Conservation (phyloP, 441 rosid species). For the Aleurites moluccanus region DNA sequence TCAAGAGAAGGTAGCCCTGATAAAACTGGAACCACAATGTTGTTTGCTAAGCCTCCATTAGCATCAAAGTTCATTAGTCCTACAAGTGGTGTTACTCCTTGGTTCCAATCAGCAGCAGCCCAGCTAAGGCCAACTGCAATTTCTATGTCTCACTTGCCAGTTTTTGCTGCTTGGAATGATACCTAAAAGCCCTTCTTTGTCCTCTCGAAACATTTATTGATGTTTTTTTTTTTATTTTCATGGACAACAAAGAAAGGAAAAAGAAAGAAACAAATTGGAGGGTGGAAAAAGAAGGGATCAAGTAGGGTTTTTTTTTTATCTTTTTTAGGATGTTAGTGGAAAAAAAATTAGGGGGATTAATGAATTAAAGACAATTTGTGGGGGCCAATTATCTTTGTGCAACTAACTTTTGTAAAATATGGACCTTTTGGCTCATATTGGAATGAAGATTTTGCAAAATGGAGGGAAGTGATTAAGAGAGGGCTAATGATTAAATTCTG, state of each 20-base stretch:
- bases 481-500: constrained; percentile 37
- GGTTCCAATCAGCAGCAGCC: constrained; percentile 50
- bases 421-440: constrained; percentile 40
- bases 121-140: constrained; percentile 47
- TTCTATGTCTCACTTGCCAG: constrained; percentile 62
- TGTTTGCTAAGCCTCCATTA: constrained; percentile 51
- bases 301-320: constrained; percentile 26
- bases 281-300: constrained; percentile 4
- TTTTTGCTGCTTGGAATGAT: constrained; percentile 78
- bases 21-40: constrained; percentile 37
- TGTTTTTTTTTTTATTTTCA: constrained; percentile 28
- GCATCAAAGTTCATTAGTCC: constrained; percentile 52
- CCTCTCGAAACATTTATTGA: not conserved
- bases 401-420: constrained; percentile 34
- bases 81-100: constrained; percentile 30
- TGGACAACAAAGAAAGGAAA: constrained; percentile 27
- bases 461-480: constrained; percentile 29
- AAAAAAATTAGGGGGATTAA: constrained; percentile 23
- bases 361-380: constrained; percentile 26
- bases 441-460: constrained; percentile 36
- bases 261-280: not conserved
- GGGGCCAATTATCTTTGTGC: constrained; percentile 40
- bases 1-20: constrained; percentile 74
- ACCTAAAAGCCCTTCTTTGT: constrained; percentile 27
- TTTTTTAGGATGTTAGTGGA: constrained; percentile 33